Percentiles rank a stretch among this genome's conserved stretches.
Evolutionary conservation across 2,329 filamentous ascomycete species (phyloP).

Genomic region (Samsoniella hepiali): DNA sequence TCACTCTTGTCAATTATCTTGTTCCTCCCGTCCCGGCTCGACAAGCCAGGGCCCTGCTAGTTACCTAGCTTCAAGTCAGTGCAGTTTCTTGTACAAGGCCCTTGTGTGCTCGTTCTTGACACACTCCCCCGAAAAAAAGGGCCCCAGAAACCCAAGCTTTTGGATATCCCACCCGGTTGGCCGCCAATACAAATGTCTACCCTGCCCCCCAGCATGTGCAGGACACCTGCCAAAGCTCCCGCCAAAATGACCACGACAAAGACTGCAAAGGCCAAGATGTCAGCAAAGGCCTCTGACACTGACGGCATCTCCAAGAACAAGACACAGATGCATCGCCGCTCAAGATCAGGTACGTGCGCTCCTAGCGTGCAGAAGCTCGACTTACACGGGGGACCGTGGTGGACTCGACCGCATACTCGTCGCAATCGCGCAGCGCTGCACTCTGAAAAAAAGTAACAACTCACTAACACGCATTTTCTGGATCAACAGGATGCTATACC

Average conservation of each 20-base stretch:
- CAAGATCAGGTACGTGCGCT: conserved; percentile 76
- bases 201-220: conserved; percentile 59
- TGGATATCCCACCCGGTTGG: conserved; percentile 4
- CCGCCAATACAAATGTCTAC: conserved; percentile 60
- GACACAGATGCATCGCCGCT: conserved; percentile 87
- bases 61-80: conserved; percentile 6
- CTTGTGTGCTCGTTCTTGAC: conserved; percentile 1
- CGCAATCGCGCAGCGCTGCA: background rate
- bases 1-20: background rate
- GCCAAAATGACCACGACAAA: conserved; percentile 61
- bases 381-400: conserved; percentile 28
- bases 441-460: background rate
- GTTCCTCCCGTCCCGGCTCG: conserved; percentile 1
- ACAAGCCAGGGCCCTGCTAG: background rate
- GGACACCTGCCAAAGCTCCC: conserved; percentile 47
- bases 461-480: conserved; percentile 27
- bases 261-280: conserved; percentile 56
- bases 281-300: conserved; percentile 49
- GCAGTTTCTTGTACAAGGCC: conserved; percentile 9
- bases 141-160: background rate
- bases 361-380: conserved; percentile 20
- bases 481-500: conserved; percentile 59
- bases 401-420: conserved; percentile 17
- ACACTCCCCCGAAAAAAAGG: background rate
- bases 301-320: conserved; percentile 61